Evolutionary conservation across 2,329 filamentous ascomycete genomes (phyloP).

Genomic region (Calonectria hawksworthii): DNA sequence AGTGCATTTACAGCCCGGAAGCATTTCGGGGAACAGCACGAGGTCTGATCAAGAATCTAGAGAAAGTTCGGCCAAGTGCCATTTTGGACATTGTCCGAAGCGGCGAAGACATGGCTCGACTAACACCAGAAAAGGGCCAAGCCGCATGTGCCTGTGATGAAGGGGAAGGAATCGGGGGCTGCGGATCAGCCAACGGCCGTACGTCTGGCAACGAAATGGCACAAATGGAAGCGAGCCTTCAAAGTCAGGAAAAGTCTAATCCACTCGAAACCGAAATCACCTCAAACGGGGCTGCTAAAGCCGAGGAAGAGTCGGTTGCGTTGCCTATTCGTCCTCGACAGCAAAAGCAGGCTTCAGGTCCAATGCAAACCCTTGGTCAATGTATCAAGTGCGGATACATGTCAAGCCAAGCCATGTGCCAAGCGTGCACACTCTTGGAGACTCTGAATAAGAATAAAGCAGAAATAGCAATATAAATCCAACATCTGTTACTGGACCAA

Average conservation of each 20-base stretch:
- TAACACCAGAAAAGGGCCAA: constrained; percentile 63
- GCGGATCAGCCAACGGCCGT: constrained; percentile 75
- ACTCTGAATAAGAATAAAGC: constrained; percentile 86
- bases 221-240: constrained; percentile 75
- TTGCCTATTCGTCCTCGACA: constrained; percentile 51
- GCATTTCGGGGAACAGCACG: constrained; percentile 94
- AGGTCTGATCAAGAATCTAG: constrained; percentile 93
- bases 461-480: constrained; percentile 66
- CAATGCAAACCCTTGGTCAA: constrained; percentile 82
- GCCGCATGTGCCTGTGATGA: constrained; percentile 55
- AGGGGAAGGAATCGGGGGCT: constrained; percentile 71
- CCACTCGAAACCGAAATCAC: constrained; percentile 52
- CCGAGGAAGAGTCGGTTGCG: constrained; percentile 48
- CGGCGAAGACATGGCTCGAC: constrained; percentile 93
- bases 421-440: constrained; percentile 92
- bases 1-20: constrained; percentile 98
- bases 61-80: constrained; percentile 91
- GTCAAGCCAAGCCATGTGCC: constrained; percentile 93
- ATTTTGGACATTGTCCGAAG: constrained; percentile 96
- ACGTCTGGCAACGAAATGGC: constrained; percentile 83
- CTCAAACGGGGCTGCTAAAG: constrained; percentile 36
- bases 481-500: constrained; percentile 10
- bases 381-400: constrained; percentile 95
- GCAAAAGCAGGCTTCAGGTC: constrained; percentile 46
- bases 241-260: constrained; percentile 34